Evolutionary conservation across 2,329 filamentous ascomycete species (phyloP).

Genomic region (Laburnicola sp.): DNA sequence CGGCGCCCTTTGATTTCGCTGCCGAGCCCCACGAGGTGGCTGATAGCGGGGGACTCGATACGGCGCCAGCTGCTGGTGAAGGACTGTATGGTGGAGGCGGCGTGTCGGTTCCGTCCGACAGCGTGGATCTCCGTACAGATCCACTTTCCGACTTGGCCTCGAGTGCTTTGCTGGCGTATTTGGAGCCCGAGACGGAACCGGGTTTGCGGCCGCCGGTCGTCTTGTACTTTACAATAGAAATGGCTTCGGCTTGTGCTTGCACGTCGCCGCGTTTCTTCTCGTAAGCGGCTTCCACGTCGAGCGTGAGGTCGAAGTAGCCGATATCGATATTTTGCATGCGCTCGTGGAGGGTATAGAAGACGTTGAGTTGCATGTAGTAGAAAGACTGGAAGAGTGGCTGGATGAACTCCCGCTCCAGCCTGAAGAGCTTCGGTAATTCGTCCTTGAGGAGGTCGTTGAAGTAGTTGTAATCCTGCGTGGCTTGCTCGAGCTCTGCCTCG

Average conservation of each 20-base stretch:
- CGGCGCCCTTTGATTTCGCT: conserved; percentile 53
- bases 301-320: conserved; percentile 91
- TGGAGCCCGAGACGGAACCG: conserved; percentile 54
- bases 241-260: conserved; percentile 78
- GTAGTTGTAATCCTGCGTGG: conserved; percentile 95
- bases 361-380: conserved; percentile 99
- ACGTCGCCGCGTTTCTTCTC: conserved; percentile 85
- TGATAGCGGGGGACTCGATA: conserved; percentile 36
- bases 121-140: conserved; percentile 29
- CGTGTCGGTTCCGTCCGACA: conserved; percentile 38
- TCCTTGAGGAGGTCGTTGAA: conserved; percentile 98
- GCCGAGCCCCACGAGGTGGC: conserved; percentile 48
- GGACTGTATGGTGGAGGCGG: conserved; percentile 49
- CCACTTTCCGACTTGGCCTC: conserved; percentile 36
- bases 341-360: conserved; percentile 98
- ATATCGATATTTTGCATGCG: conserved; percentile 98
- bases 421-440: conserved; percentile 89
- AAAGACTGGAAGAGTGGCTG: conserved; percentile 97
- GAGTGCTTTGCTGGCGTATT: conserved; percentile 46
- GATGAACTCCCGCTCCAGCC: conserved; percentile 90
- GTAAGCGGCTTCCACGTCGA: conserved; percentile 91
- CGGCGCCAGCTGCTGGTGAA: conserved; percentile 25
- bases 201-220: conserved; percentile 68
- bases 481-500: conserved; percentile 85
- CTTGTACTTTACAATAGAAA: conserved; percentile 89